phyloP scores from a whole-genome alignment of 352 stramenopile species.

The Elongisporangium anandrum region DNA sequence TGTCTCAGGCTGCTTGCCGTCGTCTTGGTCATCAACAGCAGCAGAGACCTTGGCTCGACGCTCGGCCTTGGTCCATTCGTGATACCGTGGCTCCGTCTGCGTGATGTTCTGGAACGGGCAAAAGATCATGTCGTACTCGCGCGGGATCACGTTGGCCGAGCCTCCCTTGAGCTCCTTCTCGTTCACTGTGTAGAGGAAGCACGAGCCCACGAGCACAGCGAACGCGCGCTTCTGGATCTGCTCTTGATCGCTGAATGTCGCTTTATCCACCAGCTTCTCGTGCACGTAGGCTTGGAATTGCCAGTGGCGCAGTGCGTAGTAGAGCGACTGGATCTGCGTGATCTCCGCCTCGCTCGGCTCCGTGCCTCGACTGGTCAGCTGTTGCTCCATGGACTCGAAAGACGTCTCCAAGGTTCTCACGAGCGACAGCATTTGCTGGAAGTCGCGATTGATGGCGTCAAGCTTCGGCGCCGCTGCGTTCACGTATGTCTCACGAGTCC shows the following conservation, averaged over 20 bases:
- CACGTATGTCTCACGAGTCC: constrained; percentile 20
- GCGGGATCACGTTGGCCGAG: constrained; percentile 68
- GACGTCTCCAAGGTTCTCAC: constrained; percentile 15
- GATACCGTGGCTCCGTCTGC: constrained; percentile 62
- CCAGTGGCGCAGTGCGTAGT: constrained; percentile 37
- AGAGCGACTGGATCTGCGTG: constrained; percentile 36
- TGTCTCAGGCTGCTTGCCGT: constrained; percentile 17
- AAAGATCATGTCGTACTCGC: constrained; percentile 55
- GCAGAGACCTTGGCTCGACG: constrained; percentile 29
- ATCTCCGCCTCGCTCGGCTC: constrained; percentile 12
- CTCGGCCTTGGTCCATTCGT: constrained; percentile 44
- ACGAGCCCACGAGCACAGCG: constrained; percentile 50
- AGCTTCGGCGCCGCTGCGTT: constrained; percentile 17
- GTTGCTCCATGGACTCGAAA: constrained; percentile 26
- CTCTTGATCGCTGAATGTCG: constrained; percentile 41
- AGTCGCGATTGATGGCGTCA: constrained; percentile 17
- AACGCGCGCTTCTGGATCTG: constrained; percentile 37
- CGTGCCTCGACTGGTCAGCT: background rate
- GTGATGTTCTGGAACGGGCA: constrained; percentile 83
- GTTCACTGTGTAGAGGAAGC: constrained; percentile 60
- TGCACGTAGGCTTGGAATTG: constrained; percentile 56
- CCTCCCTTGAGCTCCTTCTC: constrained; percentile 75
- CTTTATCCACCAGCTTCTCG: constrained; percentile 27
- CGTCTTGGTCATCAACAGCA: constrained; percentile 5
- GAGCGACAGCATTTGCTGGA: constrained; percentile 12